These are phyloP conservation scores for Botryotinia convoluta DNA, from an alignment of 2,329 filamentous ascomycete genomes.

Conservation along the genomic window DNA sequence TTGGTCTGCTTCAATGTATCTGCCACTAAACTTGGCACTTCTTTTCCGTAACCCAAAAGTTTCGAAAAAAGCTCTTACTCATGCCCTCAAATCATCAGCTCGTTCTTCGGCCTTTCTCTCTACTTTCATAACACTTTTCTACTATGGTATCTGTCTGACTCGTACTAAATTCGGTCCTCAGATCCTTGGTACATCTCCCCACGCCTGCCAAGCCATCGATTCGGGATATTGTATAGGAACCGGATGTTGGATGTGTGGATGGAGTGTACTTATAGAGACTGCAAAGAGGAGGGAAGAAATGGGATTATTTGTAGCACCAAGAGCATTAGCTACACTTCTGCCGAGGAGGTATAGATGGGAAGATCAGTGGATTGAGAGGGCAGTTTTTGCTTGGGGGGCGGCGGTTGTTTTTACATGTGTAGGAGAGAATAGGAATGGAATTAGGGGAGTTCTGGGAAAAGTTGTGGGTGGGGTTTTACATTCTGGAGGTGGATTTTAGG, in stretches of 20 bases:
- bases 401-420: constrained; percentile 69
- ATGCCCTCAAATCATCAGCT: constrained; percentile 49
- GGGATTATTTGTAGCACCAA: constrained; percentile 75
- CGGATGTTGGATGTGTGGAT: constrained; percentile 75
- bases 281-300: constrained; percentile 67
- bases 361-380: constrained; percentile 64
- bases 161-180: constrained; percentile 71
- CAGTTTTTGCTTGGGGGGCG: constrained; percentile 64
- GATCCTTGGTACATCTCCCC: constrained; percentile 55
- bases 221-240: constrained; percentile 65
- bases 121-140: constrained; percentile 74
- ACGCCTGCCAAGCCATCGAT: constrained; percentile 53
- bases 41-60: constrained; percentile 50
- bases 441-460: constrained; percentile 66
- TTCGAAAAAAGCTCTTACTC: constrained; percentile 46
- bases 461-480: constrained; percentile 43
- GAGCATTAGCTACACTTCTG: constrained; percentile 71
- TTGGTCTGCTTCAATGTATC: constrained; percentile 73
- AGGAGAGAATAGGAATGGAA: constrained; percentile 48
- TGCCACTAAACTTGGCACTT: constrained; percentile 68
- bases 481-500: neutral
- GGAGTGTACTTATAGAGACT: constrained; percentile 75
- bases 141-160: constrained; percentile 78
- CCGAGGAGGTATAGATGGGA: constrained; percentile 64
- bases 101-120: constrained; percentile 77